phyloP scores from a whole-genome alignment of 176 grass and related monocot species.

The Pontederia crassipes region DNA sequence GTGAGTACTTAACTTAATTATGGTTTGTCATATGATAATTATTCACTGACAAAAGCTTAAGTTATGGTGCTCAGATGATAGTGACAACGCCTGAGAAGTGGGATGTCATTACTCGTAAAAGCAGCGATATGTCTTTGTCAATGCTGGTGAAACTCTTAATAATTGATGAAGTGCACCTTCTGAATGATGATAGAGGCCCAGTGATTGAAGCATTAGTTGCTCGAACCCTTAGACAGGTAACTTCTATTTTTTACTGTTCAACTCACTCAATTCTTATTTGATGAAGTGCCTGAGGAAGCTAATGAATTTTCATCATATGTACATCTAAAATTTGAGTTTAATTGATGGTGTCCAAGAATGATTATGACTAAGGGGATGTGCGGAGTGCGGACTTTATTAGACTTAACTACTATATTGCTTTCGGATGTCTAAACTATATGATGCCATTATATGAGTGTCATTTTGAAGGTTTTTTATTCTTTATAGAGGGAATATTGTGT shows the following conservation, averaged over 20 bases:
- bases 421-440: too few relatives aligned
- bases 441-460: too few relatives aligned
- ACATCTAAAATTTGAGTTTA: background rate
- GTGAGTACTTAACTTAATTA: constrained; percentile 26
- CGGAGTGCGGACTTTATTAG: too few relatives aligned
- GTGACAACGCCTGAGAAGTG: constrained; percentile 98
- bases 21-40: constrained; percentile 4
- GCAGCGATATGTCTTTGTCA: constrained; percentile 95
- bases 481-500: too few relatives aligned
- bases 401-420: too few relatives aligned
- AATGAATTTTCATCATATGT: background rate
- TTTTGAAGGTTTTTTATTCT: too few relatives aligned
- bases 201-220: constrained; percentile 97
- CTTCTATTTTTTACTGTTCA: constrained; percentile 5
- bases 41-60: constrained; percentile 19
- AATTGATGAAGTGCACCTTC: constrained; percentile 93
- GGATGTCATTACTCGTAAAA: constrained; percentile 99
- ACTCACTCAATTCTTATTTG: too few relatives aligned
- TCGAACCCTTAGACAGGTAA: constrained; percentile 83
- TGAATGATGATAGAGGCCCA: constrained; percentile 97
- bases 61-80: constrained; percentile 66
- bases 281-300: background rate
- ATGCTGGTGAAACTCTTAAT: constrained; percentile 96
- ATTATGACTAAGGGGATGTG: too few relatives aligned
- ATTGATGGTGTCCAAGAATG: too few relatives aligned